Conservation (phyloP, 148 eudicot genomes). For the Cornus florida region DNA sequence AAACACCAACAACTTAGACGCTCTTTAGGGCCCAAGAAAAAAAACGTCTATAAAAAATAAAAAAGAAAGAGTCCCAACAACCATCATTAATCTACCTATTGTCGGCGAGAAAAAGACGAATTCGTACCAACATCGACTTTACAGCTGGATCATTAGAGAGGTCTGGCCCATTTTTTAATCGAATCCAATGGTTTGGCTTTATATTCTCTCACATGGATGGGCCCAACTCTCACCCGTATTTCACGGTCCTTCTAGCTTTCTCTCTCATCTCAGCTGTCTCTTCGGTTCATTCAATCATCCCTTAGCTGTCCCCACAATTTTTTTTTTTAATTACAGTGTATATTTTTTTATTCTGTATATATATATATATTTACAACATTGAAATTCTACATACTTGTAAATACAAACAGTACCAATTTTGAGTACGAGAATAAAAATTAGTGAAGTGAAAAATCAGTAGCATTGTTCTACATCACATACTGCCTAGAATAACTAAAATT, state of each 20-base stretch:
- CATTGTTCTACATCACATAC: too few relatives aligned
- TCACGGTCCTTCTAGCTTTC: not conserved
- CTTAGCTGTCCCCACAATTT: not conserved
- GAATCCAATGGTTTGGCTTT: slow-evolving; percentile 1
- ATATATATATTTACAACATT: too few relatives aligned
- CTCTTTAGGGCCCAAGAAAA: too few relatives aligned
- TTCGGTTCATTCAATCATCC: not conserved
- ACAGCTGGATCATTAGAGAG: slow-evolving; percentile 10
- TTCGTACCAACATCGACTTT: slow-evolving; percentile 6
- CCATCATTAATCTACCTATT: not conserved
- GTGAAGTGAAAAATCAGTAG: too few relatives aligned
- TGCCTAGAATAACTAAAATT: too few relatives aligned
- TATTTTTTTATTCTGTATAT: too few relatives aligned
- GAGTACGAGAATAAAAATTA: too few relatives aligned
- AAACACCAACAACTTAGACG: too few relatives aligned
- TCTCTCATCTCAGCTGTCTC: not conserved
- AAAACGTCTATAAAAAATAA: not conserved
- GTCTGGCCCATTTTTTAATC: not conserved
- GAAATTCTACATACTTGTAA: too few relatives aligned
- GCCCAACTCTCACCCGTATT: not conserved
- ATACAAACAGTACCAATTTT: too few relatives aligned
- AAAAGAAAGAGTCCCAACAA: not conserved
- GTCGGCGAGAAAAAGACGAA: slow-evolving; percentile 6
- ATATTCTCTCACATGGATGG: slow-evolving; percentile 6
- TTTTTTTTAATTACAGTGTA: too few relatives aligned